Evolutionary conservation across 2,329 filamentous ascomycete genomes (phyloP).

Genomic region (Ophiostoma fasciatum): DNA sequence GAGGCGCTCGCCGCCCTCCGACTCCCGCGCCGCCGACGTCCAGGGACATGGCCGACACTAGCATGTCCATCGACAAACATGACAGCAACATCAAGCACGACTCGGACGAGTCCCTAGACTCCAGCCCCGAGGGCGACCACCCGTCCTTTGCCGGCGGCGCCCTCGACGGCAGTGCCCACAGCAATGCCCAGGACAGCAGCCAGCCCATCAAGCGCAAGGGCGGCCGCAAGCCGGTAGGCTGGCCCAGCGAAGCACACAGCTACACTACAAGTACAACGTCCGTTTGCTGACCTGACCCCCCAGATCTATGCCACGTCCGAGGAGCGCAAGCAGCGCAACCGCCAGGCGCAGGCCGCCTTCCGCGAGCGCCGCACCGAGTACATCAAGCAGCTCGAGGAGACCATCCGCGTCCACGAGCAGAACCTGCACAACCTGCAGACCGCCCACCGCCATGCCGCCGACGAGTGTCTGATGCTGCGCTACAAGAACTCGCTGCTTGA

Average conservation of each 20-base stretch:
- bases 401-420: conserved; percentile 93
- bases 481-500: conserved; percentile 98
- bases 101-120: conserved; percentile 46
- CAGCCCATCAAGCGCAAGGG: conserved; percentile 87
- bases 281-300: conserved; percentile 2
- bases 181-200: conserved; percentile 31
- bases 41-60: conserved; percentile 46
- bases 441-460: conserved; percentile 83
- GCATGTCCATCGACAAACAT: conserved; percentile 54
- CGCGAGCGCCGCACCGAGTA: conserved; percentile 95
- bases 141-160: conserved; percentile 19
- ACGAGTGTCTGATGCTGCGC: conserved; percentile 94
- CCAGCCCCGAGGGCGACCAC: conserved; percentile 43
- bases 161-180: conserved; percentile 18
- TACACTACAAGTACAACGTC: not conserved
- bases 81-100: conserved; percentile 41
- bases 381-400: conserved; percentile 96
- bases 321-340: conserved; percentile 92
- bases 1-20: conserved; percentile 28
- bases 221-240: conserved; percentile 81
- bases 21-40: conserved; percentile 21
- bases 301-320: conserved; percentile 98
- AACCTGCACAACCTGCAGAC: conserved; percentile 85
- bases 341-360: conserved; percentile 94
- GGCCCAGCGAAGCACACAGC: not conserved